Conservation (phyloP, 306 rosid species). For the Cucumis sativus region DNA sequence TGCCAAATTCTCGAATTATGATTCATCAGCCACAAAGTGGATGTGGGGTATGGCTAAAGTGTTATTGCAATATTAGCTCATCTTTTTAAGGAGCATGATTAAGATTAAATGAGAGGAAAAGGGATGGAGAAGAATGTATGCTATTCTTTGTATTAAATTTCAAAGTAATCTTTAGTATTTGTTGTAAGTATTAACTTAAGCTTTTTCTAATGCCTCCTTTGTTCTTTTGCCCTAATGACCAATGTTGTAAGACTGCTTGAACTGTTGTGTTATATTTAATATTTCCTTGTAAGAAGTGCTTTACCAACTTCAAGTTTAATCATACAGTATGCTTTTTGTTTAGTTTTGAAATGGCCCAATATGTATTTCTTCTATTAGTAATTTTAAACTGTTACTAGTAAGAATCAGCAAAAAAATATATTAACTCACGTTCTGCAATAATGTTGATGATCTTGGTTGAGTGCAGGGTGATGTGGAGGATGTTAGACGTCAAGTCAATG, state of each 20-base stretch:
- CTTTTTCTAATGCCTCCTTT: background rate
- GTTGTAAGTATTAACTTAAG: background rate
- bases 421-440: background rate
- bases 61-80: background rate
- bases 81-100: slow-evolving; percentile 1
- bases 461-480: slow-evolving; percentile 82
- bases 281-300: background rate
- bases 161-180: background rate
- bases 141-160: background rate
- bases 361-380: background rate
- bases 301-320: background rate
- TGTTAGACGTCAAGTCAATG: slow-evolving; percentile 83
- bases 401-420: background rate
- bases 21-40: slow-evolving; percentile 96
- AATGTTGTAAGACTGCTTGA: background rate
- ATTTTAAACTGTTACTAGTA: background rate
- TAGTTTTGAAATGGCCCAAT: background rate
- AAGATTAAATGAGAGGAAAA: background rate
- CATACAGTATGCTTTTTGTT: background rate
- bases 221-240: background rate
- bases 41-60: slow-evolving; percentile 53
- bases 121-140: background rate
- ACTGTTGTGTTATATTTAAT: background rate
- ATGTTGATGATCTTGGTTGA: background rate
- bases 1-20: slow-evolving; percentile 98